Percentiles rank a stretch among this genome's conserved stretches.
Evolutionary conservation across 208 protist species (phyloP).

Genomic region (Leishmania amazonensis): DNA sequence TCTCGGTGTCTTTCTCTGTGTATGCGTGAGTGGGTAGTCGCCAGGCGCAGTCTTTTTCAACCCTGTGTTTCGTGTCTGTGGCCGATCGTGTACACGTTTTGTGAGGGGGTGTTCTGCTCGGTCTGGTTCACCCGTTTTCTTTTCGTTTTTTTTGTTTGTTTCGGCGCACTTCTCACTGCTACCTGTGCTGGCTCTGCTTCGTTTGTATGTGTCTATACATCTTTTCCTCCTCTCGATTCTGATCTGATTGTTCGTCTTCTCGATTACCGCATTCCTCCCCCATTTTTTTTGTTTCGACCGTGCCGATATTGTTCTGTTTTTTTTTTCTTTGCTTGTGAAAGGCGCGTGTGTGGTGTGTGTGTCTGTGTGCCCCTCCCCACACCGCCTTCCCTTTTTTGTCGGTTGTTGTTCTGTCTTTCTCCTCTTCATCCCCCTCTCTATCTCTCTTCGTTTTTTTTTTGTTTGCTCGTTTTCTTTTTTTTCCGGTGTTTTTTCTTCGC

Average conservation of each 20-base stretch:
- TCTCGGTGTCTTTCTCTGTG: background rate
- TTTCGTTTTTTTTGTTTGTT: background rate
- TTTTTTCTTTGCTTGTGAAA: background rate
- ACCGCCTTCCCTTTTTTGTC: background rate
- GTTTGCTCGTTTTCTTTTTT: background rate
- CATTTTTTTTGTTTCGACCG: background rate
- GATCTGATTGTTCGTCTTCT: background rate
- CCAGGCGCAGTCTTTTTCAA: background rate
- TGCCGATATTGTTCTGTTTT: background rate
- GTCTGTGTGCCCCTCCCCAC: background rate
- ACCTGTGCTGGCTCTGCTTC: background rate
- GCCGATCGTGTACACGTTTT: background rate
- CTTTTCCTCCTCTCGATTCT: background rate
- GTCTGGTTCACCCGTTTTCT: background rate
- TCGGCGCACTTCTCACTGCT: background rate
- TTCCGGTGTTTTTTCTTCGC: background rate
- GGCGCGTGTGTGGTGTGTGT: background rate
- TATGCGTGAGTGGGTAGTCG: background rate
- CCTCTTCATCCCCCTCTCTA: background rate
- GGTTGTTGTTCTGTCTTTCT: background rate
- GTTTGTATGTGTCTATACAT: background rate
- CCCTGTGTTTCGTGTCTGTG: background rate
- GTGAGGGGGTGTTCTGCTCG: background rate
- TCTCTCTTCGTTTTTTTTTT: background rate
- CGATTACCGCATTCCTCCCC: background rate